Conservation (phyloP, 805 yeast species). For the Saitoella complicata region DNA sequence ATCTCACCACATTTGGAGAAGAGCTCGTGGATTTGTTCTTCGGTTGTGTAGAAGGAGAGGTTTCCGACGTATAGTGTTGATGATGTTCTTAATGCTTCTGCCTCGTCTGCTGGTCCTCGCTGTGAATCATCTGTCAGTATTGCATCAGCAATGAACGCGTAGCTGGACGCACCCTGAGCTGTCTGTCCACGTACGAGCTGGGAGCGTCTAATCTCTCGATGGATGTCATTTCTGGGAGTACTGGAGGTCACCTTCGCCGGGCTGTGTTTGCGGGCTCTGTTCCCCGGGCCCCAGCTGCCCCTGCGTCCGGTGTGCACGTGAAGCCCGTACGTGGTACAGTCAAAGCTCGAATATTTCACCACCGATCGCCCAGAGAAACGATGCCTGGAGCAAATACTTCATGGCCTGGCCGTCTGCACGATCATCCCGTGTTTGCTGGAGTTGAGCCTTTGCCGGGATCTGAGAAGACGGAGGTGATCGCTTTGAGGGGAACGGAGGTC, state of each 20-base stretch:
- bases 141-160: neutral
- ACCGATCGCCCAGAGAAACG: neutral
- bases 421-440: neutral
- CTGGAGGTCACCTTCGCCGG: neutral
- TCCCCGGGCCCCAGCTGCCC: too few relatives aligned
- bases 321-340: too few relatives aligned
- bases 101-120: neutral
- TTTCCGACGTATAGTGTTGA: constrained; percentile 84
- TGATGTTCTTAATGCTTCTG: constrained; percentile 43
- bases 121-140: neutral
- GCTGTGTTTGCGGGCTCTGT: neutral
- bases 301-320: too few relatives aligned
- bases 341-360: neutral
- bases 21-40: constrained; percentile 81
- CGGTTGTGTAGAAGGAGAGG: constrained; percentile 77
- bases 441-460: neutral
- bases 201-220: constrained; percentile 9
- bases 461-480: neutral
- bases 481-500: neutral
- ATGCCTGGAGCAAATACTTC: neutral
- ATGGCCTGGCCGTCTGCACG: neutral
- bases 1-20: constrained; percentile 63
- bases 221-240: constrained; percentile 1
- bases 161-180: constrained; percentile 4
- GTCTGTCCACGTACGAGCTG: constrained; percentile 8